A percentile compares a stretch with the other conserved stretches of the same genome.
These are phyloP conservation scores for Castanospermum australe DNA, from an alignment of 306 rosid species.

Conservation along the genomic window DNA sequence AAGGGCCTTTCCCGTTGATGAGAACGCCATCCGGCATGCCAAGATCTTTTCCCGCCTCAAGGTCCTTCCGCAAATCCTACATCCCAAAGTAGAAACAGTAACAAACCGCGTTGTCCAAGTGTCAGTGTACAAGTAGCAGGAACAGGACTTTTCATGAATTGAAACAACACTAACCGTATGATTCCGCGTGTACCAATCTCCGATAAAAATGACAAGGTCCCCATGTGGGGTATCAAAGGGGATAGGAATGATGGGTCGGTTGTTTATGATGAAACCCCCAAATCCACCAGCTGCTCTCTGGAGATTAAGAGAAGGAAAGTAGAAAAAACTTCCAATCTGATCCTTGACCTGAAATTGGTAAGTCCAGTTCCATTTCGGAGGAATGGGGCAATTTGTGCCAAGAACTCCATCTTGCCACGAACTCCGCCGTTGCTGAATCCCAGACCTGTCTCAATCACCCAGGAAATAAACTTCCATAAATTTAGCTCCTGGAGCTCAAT, in stretches of 20 bases:
- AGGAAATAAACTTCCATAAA: constrained; percentile 7
- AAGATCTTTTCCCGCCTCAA: constrained; percentile 87
- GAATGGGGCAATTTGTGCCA: constrained; percentile 96
- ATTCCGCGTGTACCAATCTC: constrained; percentile 88
- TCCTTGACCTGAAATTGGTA: constrained; percentile 94
- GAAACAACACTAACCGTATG: constrained; percentile 76
- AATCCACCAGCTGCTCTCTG: constrained; percentile 98
- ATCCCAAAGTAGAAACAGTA: constrained; percentile 31
- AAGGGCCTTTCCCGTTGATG: constrained; percentile 97
- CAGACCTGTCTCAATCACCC: constrained; percentile 76
- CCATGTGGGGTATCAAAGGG: constrained; percentile 85
- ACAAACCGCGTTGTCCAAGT: constrained; percentile 2
- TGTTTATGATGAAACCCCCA: constrained; percentile 77
- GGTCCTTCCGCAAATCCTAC: constrained; percentile 81
- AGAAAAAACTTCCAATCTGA: constrained; percentile 94
- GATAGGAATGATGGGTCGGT: constrained; percentile 62
- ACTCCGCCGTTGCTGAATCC: constrained; percentile 83
- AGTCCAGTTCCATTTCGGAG: constrained; percentile 99
- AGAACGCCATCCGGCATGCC: constrained; percentile 98
- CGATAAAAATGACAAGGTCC: constrained; percentile 69
- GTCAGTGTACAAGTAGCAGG: background rate
- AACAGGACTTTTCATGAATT: background rate
- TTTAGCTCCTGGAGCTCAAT: constrained; percentile 12
- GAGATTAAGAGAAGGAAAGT: constrained; percentile 83
- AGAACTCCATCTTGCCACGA: constrained; percentile 96